Base-by-base conservation (phyloP, 495 filamentous ascomycete species). In the Bryoglossum gracile region DNA sequence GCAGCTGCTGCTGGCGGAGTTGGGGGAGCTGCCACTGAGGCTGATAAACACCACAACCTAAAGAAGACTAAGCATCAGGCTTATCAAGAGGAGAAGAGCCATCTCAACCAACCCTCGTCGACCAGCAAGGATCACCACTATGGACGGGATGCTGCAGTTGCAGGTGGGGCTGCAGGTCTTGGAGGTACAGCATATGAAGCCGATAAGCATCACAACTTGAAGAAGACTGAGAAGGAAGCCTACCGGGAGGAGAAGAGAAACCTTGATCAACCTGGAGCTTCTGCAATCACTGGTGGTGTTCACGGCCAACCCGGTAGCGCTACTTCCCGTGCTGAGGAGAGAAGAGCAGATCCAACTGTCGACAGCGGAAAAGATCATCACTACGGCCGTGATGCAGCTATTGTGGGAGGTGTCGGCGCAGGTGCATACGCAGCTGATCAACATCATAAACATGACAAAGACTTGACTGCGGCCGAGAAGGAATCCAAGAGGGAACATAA, bases 391-490 rank as follows among this genome's bases (percentile, higher is more conserved):
- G 33, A 47, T 19, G 44, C 44, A 16, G 26, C 26, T 13, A 5
- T 30, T 13, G 26, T 5, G 26, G 26, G 5, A 5, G 26, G 26
- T 30, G 44, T 30, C 5, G 44, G 26, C 8, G 9, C 16, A 3
- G 44, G 44, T 3, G 44, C 41, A 26, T 14, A 13, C 3, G 41
- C 21, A 11, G 3, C n/a, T 4, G 30, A 28, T 6, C 22, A 17
- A 32, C n/a, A 45, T 5, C 42, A 45, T 19, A 28, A 49, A 26
- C 48, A 51, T 17, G 48, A 51, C 4, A 44, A 51, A 18, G 39
- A 51, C 21, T 40, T 49, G 22, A 49, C 13, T 8, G 16, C n/a
- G 13, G 36, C 35, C 10, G 40, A 50, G 25, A 37, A 24, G 17
- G 38, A 43, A 17, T 37, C 9, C 35, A 50, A 24, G 46, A 42